These are phyloP conservation scores for Tricladium varicosporioides DNA, from an alignment of 2,329 filamentous ascomycete genomes.

Conservation along the genomic window DNA sequence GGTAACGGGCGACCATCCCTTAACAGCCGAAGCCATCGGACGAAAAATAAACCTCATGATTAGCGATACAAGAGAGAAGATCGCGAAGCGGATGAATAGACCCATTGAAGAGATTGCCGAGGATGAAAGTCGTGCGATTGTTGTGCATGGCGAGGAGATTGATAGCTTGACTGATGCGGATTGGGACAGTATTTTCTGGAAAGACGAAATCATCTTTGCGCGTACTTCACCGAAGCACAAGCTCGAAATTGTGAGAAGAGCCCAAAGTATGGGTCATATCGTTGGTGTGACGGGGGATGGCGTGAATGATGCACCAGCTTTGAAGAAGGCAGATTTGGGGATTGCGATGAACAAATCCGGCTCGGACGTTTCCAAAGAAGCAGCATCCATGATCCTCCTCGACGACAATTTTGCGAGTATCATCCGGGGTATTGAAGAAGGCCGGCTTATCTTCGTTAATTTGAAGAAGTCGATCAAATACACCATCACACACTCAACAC, in stretches of 20 bases:
- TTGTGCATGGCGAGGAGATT: slow-evolving; percentile 20
- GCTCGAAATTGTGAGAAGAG: slow-evolving; percentile 41
- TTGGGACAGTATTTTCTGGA: slow-evolving; percentile 47
- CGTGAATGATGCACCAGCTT: slow-evolving; percentile 71
- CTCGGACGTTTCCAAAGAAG: slow-evolving; percentile 74
- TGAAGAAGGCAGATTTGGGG: slow-evolving; percentile 71
- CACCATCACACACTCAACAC: slow-evolving; percentile 47
- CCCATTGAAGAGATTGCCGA: slow-evolving; percentile 33
- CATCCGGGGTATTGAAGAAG: slow-evolving; percentile 69
- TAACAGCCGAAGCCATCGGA: slow-evolving; percentile 66
- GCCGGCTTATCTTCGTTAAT: slow-evolving; percentile 66
- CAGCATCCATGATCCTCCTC: slow-evolving; percentile 82
- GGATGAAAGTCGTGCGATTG: slow-evolving; percentile 14
- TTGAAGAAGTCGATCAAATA: slow-evolving; percentile 62
- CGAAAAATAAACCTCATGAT: slow-evolving; percentile 53
- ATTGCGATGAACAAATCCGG: slow-evolving; percentile 71
- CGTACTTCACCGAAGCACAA: slow-evolving; percentile 44
- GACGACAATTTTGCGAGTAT: slow-evolving; percentile 80
- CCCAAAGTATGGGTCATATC: slow-evolving; percentile 37
- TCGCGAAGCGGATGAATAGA: slow-evolving; percentile 5
- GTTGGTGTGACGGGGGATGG: slow-evolving; percentile 70
- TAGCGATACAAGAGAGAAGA: slow-evolving; percentile 39
- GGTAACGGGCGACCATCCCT: slow-evolving; percentile 67
- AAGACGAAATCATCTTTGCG: slow-evolving; percentile 49
- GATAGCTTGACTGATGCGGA: slow-evolving; percentile 33